Base-by-base conservation (phyloP, 148 eudicot genomes). In the Rheum nobile region DNA sequence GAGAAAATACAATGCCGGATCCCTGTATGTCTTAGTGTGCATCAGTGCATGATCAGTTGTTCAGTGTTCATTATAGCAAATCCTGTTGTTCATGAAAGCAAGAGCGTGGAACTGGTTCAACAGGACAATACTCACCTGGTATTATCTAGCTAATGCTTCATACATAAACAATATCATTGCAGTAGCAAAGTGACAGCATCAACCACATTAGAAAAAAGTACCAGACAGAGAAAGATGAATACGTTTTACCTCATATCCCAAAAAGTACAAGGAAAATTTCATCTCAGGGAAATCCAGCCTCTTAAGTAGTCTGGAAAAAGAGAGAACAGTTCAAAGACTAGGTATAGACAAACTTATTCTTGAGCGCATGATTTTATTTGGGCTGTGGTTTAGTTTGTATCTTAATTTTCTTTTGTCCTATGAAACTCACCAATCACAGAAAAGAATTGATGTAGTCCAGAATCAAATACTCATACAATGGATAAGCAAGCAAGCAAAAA, bases 231-330 rank as follows among this genome's bases (percentile, higher is more conserved):
- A 57, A 35, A 63, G 32, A 68, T 34, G 37, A 41, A 74, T 19
- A 41, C 48, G 6, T 46, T 67, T 72, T 79, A 91, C 97, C 97
- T 91, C 97, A 78, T 91, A 93, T 71, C 98, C 98, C 83, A 91
- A 38, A 74, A 93, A 89, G 80, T 93, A 93, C 84, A 91, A 82
- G 82, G 90, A 89, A 73, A 93, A 91, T 82, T 91, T 89, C 89
- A 82, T 79, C 79, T 88, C 97, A 22, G 90, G 86, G 75, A 91
- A 93, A 85, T 93, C 97, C 84, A 93, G 71, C 80, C 97, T 84
- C 87, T 93, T 93, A 37, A 91, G 92, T 83, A 93, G 83, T 79
- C 98, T 93, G 86, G 52, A 79, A 41, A 73, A 77, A 55, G 81
- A 67, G 34, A 75, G 47, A 70, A 32, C 70, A 31, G 8, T 4